A percentile compares a stretch with the other conserved stretches of the same genome.
phyloP scores from a whole-genome alignment of 306 rosid species.

The Ceratonia siliqua region DNA sequence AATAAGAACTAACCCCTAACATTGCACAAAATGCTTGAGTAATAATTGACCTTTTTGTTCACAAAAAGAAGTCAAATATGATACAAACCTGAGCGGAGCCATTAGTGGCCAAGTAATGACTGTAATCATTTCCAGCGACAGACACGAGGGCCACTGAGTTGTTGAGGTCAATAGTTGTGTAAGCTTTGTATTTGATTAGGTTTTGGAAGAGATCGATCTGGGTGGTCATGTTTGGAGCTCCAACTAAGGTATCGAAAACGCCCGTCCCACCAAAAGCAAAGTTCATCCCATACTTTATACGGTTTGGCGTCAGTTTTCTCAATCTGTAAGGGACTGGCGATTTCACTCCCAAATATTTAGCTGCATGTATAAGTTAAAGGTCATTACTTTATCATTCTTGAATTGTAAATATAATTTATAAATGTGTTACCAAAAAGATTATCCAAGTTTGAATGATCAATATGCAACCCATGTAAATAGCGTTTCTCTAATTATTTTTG shows the following conservation, averaged over 20 bases:
- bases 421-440: no score
- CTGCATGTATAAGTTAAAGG: slow-evolving; percentile 49
- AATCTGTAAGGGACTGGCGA: slow-evolving; percentile 78
- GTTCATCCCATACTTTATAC: slow-evolving; percentile 74
- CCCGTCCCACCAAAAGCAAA: slow-evolving; percentile 91
- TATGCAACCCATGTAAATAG: no score
- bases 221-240: slow-evolving; percentile 76
- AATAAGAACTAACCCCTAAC: not conserved
- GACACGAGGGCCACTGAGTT: slow-evolving; percentile 71
- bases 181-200: slow-evolving; percentile 38
- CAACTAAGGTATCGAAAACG: slow-evolving; percentile 58
- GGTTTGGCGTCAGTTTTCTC: slow-evolving; percentile 41
- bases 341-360: slow-evolving; percentile 61
- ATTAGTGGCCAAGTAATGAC: slow-evolving; percentile 33
- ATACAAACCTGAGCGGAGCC: slow-evolving; percentile 54
- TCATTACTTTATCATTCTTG: no score
- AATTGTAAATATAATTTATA: no score
- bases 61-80: no score
- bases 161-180: slow-evolving; percentile 40
- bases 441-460: no score
- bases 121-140: slow-evolving; percentile 81
- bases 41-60: no score
- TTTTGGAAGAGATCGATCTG: slow-evolving; percentile 63
- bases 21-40: no score
- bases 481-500: no score